phyloP scores from a whole-genome alignment of 306 rosid genomes.

The Gynostemma pentaphyllum region DNA sequence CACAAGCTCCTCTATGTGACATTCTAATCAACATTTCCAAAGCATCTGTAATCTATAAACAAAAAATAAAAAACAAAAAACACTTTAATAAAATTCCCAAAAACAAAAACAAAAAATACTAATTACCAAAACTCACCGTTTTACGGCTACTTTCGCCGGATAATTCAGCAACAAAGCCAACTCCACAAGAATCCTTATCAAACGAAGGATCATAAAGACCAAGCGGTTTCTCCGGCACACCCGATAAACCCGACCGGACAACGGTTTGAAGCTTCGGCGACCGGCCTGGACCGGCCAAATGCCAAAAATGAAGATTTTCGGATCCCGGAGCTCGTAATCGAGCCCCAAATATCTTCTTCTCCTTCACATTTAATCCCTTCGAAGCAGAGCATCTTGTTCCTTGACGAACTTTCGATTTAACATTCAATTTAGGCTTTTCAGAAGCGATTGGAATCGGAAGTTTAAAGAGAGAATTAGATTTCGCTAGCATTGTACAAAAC shows the following conservation, averaged over 20 bases:
- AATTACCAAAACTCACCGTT: constrained; percentile 60
- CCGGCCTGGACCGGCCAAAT: constrained; percentile 59
- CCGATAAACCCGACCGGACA: constrained; percentile 58
- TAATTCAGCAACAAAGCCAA: constrained; percentile 88
- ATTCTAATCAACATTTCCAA: constrained; percentile 92
- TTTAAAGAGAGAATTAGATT: constrained; percentile 31
- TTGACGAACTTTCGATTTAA: constrained; percentile 17
- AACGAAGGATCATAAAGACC: constrained; percentile 88
- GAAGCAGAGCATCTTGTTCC: constrained; percentile 22
- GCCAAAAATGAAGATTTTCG: constrained; percentile 50
- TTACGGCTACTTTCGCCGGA: constrained; percentile 72
- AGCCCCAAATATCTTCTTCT: constrained; percentile 47
- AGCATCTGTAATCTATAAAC: constrained; percentile 89
- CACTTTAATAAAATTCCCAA: not conserved
- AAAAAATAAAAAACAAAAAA: constrained; percentile 10
- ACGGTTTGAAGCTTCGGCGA: constrained; percentile 56
- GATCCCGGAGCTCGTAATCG: constrained; percentile 48
- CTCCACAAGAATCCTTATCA: constrained; percentile 95
- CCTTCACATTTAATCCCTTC: constrained; percentile 17
- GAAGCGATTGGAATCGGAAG: constrained; percentile 23
- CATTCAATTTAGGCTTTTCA: constrained; percentile 44
- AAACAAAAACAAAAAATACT: too few species aligned
- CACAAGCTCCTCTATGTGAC: constrained; percentile 98
- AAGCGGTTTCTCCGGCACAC: constrained; percentile 77
- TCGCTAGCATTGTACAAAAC: constrained; percentile 41